phyloP scores from a whole-genome alignment of 208 protist species.

The Leishmania tropica region DNA sequence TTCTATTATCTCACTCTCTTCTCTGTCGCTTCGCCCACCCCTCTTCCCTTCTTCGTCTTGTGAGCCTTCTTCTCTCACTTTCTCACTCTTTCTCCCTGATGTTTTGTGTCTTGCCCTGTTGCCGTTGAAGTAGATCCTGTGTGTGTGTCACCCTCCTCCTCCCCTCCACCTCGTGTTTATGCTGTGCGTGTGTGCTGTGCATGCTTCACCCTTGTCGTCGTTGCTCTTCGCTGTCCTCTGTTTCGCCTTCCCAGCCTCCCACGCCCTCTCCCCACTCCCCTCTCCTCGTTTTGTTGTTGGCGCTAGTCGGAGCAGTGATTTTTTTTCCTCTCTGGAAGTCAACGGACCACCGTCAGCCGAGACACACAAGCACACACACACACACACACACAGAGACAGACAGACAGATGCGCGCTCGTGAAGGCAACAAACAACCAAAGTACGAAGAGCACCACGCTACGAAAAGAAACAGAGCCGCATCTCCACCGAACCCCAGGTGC shows the following conservation, averaged over 20 bases:
- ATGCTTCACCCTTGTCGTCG: not conserved
- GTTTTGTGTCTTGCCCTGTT: not conserved
- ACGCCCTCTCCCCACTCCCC: no score
- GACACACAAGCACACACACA: no score
- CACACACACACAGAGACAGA: no score
- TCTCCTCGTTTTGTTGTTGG: not conserved
- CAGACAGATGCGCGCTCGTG: no score
- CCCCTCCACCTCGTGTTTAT: not conserved
- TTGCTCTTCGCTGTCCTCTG: not conserved
- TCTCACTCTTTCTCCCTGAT: not conserved
- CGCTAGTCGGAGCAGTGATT: not conserved
- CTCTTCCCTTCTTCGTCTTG: no score
- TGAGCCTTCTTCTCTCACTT: not conserved
- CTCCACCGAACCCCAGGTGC: not conserved
- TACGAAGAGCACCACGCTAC: no score
- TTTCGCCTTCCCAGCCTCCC: no score
- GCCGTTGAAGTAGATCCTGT: not conserved
- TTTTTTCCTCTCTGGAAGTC: no score
- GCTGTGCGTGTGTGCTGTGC: not conserved
- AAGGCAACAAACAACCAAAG: no score
- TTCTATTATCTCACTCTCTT: no score
- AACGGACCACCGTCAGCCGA: no score
- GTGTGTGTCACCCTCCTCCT: not conserved
- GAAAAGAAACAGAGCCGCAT: not conserved
- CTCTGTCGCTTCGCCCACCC: no score